Percentiles rank a stretch among this genome's conserved stretches.
These are phyloP conservation scores for Malassezia globosa DNA, from an alignment of 1,284 basidiomycete species.

Conservation along the genomic window DNA sequence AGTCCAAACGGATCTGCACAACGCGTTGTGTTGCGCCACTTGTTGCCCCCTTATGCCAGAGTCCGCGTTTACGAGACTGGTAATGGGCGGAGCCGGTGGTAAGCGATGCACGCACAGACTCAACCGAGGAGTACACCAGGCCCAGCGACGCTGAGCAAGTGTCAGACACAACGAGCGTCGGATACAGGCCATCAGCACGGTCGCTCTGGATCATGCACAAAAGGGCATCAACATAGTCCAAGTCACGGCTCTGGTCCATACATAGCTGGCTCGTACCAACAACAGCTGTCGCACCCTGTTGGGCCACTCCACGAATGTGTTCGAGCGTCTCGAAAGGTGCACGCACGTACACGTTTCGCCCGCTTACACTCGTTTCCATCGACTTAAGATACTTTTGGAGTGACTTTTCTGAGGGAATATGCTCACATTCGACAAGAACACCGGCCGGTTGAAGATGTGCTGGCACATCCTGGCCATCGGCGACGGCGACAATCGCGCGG, in stretches of 20 bases:
- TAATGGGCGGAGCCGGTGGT: constrained; percentile 82
- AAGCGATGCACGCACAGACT: constrained; percentile 78
- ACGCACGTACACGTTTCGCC: constrained; percentile 35
- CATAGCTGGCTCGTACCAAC: constrained; percentile 28
- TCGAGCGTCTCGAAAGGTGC: constrained; percentile 16
- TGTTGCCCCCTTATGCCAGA: constrained; percentile 96
- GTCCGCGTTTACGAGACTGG: constrained; percentile 76
- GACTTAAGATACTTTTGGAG: constrained; percentile 21
- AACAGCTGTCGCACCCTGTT: constrained; percentile 26
- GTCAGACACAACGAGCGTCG: constrained; percentile 62
- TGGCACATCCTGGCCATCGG: constrained; percentile 19
- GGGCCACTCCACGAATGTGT: constrained; percentile 22
- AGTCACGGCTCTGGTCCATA: constrained; percentile 9
- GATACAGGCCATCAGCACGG: constrained; percentile 79
- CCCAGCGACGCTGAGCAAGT: constrained; percentile 65
- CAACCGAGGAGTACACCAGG: constrained; percentile 87
- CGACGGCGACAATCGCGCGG: constrained; percentile 25
- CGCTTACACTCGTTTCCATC: constrained; percentile 29
- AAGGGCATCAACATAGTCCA: constrained; percentile 39
- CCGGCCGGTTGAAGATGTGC: constrained; percentile 20
- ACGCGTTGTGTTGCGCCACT: constrained; percentile 86
- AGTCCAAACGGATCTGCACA: constrained; percentile 72
- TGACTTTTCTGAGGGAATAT: constrained; percentile 20
- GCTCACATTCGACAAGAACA: constrained; percentile 24
- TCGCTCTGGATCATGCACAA: constrained; percentile 64